phyloP scores from a whole-genome alignment of 768 basidiomycete species.

The Pisolithus tinctorius region DNA sequence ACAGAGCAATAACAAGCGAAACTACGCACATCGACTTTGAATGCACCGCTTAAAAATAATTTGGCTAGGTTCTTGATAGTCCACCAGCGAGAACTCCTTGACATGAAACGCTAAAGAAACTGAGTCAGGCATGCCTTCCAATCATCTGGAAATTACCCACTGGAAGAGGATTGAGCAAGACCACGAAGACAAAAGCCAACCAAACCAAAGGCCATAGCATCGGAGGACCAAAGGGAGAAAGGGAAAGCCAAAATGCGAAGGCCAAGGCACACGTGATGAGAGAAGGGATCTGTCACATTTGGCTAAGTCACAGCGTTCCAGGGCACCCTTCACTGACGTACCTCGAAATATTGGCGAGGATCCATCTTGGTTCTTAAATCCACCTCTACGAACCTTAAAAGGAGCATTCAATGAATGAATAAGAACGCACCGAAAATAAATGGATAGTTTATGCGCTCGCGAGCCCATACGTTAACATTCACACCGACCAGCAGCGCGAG shows the following conservation, averaged over 20 bases:
- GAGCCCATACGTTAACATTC: slow-evolving; percentile 77
- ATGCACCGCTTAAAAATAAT: slow-evolving; percentile 64
- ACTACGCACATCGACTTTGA: slow-evolving; percentile 60
- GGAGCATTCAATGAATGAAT: not conserved
- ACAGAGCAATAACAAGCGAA: not conserved
- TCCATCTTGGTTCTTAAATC: slow-evolving; percentile 68
- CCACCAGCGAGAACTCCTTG: slow-evolving; percentile 60
- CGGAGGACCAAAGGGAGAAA: slow-evolving; percentile 61
- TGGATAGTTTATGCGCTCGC: slow-evolving; percentile 81
- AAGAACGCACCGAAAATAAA: slow-evolving; percentile 72
- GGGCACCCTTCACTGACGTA: slow-evolving; percentile 20
- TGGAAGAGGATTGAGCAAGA: slow-evolving; percentile 75
- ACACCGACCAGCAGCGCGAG: slow-evolving; percentile 73
- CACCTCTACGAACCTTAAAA: slow-evolving; percentile 42
- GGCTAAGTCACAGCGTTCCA: slow-evolving; percentile 1
- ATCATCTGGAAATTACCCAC: slow-evolving; percentile 22
- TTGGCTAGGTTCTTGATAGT: slow-evolving; percentile 55
- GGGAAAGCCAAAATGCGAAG: slow-evolving; percentile 83
- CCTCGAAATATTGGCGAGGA: slow-evolving; percentile 70
- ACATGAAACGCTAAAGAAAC: slow-evolving; percentile 38
- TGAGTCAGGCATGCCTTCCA: not conserved
- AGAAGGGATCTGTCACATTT: slow-evolving; percentile 59
- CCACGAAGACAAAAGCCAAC: slow-evolving; percentile 52
- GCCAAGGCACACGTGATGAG: slow-evolving; percentile 67
- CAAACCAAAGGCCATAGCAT: slow-evolving; percentile 78